Percentiles rank a stretch among this genome's conserved stretches.
Conservation (phyloP, 441 rosid species). For the Populus hybrid region DNA sequence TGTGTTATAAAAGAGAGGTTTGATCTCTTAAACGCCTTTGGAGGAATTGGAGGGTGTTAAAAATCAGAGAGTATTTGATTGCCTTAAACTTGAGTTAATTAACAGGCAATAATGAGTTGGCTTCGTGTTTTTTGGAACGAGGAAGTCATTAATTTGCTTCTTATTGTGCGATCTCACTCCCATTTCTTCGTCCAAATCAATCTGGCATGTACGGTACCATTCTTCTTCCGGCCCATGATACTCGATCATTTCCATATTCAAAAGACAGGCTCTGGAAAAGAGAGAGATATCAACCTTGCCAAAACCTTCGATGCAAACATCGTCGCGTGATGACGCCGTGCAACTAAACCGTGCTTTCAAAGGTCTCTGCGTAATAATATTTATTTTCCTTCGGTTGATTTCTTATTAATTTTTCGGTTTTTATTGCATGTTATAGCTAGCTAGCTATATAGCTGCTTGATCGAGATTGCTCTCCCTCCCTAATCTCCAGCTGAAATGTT, state of each 20-base stretch:
- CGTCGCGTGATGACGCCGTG: conserved; percentile 20
- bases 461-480: neutral
- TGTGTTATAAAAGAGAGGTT: too few species aligned
- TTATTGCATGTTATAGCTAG: neutral
- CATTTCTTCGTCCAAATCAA: neutral
- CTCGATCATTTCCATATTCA: neutral
- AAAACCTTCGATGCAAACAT: conserved; percentile 8
- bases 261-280: neutral
- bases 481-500: neutral
- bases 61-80: neutral
- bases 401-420: neutral
- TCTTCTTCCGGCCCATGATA: neutral
- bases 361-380: conserved; percentile 5
- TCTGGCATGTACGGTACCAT: neutral
- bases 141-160: neutral
- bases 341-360: conserved; percentile 27
- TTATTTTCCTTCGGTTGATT: neutral
- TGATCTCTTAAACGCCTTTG: too few species aligned
- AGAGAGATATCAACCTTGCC: conserved; percentile 9
- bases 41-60: neutral
- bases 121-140: neutral
- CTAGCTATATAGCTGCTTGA: neutral
- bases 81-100: neutral
- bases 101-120: neutral
- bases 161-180: neutral